Conservation (phyloP, 352 stramenopile genomes). For the Phytophthora cryptogea region DNA sequence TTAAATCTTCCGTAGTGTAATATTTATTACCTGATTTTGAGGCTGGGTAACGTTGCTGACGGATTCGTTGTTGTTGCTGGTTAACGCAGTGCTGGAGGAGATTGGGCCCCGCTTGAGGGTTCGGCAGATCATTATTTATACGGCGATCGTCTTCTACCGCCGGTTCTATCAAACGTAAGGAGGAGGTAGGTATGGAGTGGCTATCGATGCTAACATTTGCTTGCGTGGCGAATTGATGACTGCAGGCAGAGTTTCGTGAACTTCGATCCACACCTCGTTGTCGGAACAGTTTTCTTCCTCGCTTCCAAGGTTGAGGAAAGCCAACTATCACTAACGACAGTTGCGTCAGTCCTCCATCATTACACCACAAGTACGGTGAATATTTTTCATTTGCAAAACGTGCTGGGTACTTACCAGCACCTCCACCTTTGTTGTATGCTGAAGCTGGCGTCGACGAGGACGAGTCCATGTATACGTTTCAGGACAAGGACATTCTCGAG, state of each 20-base stretch:
- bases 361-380: constrained; percentile 76
- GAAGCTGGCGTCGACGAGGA: constrained; percentile 83
- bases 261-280: constrained; percentile 87
- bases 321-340: constrained; percentile 77
- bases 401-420: background rate
- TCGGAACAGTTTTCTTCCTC: constrained; percentile 86
- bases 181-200: background rate
- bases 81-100: constrained; percentile 73
- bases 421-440: constrained; percentile 3
- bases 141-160: constrained; percentile 89
- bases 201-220: background rate
- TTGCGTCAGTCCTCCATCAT: constrained; percentile 83
- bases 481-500: constrained; percentile 90
- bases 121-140: constrained; percentile 92
- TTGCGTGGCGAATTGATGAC: background rate
- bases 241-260: constrained; percentile 90
- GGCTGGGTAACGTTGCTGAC: background rate
- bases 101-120: constrained; percentile 81
- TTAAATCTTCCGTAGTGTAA: background rate
- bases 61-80: constrained; percentile 6
- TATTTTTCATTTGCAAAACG: background rate
- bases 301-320: constrained; percentile 89
- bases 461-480: constrained; percentile 88
- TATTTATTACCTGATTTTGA: background rate
- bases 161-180: constrained; percentile 89